phyloP scores from a whole-genome alignment of 139 green algal genomes.

The Diplosphaera chodatii region DNA sequence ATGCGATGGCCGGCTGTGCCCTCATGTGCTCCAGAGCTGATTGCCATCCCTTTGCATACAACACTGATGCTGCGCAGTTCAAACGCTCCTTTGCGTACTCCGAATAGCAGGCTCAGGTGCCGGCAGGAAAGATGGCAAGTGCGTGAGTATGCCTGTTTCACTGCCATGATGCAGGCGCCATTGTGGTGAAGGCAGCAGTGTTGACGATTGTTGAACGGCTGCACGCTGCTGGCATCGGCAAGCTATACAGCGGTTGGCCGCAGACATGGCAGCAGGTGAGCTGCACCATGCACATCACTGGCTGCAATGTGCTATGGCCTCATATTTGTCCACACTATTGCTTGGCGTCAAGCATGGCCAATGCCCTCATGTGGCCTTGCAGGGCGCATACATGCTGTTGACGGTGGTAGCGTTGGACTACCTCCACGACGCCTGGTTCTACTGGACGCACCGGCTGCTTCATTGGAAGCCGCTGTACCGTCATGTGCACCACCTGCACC shows the following conservation, averaged over 20 bases:
- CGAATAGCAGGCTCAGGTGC: too few relatives aligned
- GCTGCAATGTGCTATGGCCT: too few relatives aligned
- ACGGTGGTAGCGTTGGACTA: conserved; percentile 60
- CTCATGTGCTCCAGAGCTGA: too few relatives aligned
- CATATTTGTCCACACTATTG: too few relatives aligned
- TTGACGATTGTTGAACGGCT: conserved; percentile 66
- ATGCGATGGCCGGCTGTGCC: too few relatives aligned
- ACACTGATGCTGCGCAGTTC: too few relatives aligned
- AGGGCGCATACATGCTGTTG: conserved; percentile 46
- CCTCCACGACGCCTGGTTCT: conserved; percentile 88
- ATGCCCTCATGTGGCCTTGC: neutral
- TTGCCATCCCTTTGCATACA: too few relatives aligned
- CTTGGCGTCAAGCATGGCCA: too few relatives aligned
- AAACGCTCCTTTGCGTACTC: too few relatives aligned
- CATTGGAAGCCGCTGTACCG: conserved; percentile 76
- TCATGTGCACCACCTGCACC: conserved; percentile 74
- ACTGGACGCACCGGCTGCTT: conserved; percentile 82
- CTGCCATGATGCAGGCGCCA: conserved; percentile 63
- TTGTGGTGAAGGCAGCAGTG: conserved; percentile 69
- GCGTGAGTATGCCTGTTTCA: too few relatives aligned
- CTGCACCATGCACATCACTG: neutral
- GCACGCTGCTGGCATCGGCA: conserved; percentile 29
- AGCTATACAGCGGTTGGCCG: conserved; percentile 42
- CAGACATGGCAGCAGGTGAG: neutral
- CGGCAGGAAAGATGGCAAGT: too few relatives aligned